phyloP scores from a whole-genome alignment of 164 flowering plant species.

The Protea cynaroides region DNA sequence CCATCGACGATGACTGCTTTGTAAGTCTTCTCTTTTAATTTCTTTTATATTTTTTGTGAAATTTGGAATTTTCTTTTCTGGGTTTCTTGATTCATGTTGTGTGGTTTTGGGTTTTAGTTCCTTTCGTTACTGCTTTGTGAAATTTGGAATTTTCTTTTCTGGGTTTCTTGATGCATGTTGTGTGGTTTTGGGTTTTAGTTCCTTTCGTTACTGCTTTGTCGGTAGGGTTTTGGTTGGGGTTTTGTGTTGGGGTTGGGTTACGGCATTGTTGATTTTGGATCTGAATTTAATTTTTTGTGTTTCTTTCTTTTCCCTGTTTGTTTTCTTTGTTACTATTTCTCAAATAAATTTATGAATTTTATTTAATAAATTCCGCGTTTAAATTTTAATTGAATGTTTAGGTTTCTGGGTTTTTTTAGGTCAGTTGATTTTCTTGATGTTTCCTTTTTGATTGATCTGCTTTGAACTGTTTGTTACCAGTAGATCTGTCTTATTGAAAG shows the following conservation, averaged over 20 bases:
- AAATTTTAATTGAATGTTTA: too few relatives aligned
- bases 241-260: background rate
- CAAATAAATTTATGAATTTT: too few relatives aligned
- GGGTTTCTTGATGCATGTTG: background rate
- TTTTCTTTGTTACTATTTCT: too few relatives aligned
- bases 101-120: background rate
- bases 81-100: background rate
- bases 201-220: background rate
- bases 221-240: background rate
- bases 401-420: too few relatives aligned
- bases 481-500: too few relatives aligned
- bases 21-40: constrained; percentile 30
- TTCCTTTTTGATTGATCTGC: too few relatives aligned
- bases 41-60: too few relatives aligned
- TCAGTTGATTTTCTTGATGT: too few relatives aligned
- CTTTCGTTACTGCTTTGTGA: background rate
- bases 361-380: too few relatives aligned
- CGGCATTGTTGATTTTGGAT: background rate
- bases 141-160: background rate
- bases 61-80: constrained; percentile 1
- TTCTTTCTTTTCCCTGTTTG: too few relatives aligned
- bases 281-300: background rate
- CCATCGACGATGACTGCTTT: constrained; percentile 88
- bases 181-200: background rate
- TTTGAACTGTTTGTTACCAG: too few relatives aligned